Evolutionary conservation across 2,329 filamentous ascomycete genomes (phyloP), one percentile per base, ranked within the genome.

Genomic region (Microcyclospora tardicrescens): DNA sequence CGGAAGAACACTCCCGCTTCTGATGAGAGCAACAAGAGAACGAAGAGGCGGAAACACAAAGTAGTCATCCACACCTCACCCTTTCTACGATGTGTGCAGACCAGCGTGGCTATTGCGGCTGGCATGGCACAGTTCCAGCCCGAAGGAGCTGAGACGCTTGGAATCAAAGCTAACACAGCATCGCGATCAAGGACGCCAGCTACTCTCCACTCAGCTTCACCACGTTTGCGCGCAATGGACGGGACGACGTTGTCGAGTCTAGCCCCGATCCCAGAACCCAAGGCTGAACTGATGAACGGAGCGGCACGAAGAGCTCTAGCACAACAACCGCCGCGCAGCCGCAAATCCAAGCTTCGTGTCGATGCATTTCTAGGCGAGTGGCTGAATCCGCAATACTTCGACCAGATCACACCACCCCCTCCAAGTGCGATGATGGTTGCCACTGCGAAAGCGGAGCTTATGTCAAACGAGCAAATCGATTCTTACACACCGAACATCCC

Each of bases 331-430:
- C 59, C 60, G 19, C 52, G 60, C 13, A 45, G 54, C 43, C 43
- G 50, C 10, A 81, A 75, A 46, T 66, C 74, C 2, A 69, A 78
- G 9, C 63, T 98, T 35, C 81, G 91, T 1, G 72, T 98, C 5
- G 91, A 98, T 61, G 81, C 87, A 0, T 95, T 93, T 55, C 70
- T 98, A 0, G 89, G 91, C 35, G 91, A 98, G 67, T 98, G 91
- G 91, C 70, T 96, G 24, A 84, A 82, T 2, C 84, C 86, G 1
- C 81, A 87, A 55, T 98, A 98, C 60, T 98, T 89, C 54, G 86
- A 94, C 45, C 73, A 82, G 37, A 95, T 95, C 47, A 89, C 83
- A 0, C 84, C 86, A 2, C 91, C 91, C 10, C 91, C 91, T 0
- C 76, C 77, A 33, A 89, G 85, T 2, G 75, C 80, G 3, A 73